Base-by-base conservation (phyloP, 1,284 basidiomycete genomes). In the Thelephora terrestris region DNA sequence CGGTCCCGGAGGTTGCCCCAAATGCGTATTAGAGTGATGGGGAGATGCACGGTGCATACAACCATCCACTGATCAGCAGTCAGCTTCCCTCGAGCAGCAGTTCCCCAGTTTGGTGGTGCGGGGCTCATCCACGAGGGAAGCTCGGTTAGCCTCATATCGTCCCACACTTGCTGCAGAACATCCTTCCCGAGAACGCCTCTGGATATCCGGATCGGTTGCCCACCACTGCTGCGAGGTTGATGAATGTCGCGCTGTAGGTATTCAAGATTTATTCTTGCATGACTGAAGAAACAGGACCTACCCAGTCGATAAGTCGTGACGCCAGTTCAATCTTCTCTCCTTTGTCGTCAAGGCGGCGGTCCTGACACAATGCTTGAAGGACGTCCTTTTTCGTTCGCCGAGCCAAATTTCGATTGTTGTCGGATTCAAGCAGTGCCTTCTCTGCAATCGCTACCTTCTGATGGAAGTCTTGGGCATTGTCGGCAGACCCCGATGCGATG, bases 31-130 rank as follows among this genome's bases (percentile, higher is more conserved):
- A 60, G 52, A 1, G 54, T 55, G 12, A 57, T 55, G n/a, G 50
- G 39, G 17, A 62, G 47, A 24, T 50, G 47, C 10, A 64, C 49
- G 1, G 51, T 52, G 34, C 53, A 55, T 2, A 52, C 47, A 7
- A 55, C 56, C 2, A 53, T 18, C 59, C 58, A 64, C 27, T 62
- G 54, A 47, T 62, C n/a, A 2, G 61, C 61, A 29, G 51, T 58
- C 24, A 62, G 52, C 38, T 55, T 60, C 9, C 58, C 58, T 36
- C 55, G 55, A 5, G 24, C 29, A 2, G 50, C 16, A 32, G 47
- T 53, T 3, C 58, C 59, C 20, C 57, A 54, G 37, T 55, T 54
- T 9, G n/a, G 14, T 1, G 60, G 58, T 0, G 52, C 32, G 0
- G 48, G 47, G 4, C 47, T 47, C 1, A 61, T 53, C 60, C 59